Evolutionary conservation across 306 rosid species (phyloP).

Genomic region (Carpinus viminea): DNA sequence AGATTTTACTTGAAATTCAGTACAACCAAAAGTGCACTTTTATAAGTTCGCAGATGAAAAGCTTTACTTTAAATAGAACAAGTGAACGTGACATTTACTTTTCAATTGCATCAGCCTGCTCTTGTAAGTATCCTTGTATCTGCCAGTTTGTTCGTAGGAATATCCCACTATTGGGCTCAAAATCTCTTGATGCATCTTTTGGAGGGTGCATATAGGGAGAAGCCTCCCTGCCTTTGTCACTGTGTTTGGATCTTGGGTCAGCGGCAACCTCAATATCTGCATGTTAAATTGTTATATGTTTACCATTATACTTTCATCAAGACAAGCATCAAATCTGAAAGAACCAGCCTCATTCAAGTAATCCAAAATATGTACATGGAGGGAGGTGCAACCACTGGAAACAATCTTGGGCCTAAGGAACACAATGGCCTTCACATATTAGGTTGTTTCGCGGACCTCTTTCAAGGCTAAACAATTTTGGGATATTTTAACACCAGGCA

Average conservation of each 20-base stretch:
- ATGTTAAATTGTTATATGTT: conserved; percentile 12
- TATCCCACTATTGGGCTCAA: conserved; percentile 53
- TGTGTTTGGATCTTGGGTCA: conserved; percentile 51
- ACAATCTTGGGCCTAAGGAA: background rate
- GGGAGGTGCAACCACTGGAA: background rate
- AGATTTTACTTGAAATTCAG: conserved; percentile 22
- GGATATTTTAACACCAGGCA: background rate
- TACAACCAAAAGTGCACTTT: conserved; percentile 20
- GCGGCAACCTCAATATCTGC: conserved; percentile 70
- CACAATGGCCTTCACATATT: background rate
- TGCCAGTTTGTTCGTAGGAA: conserved; percentile 89
- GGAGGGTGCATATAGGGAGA: conserved; percentile 56
- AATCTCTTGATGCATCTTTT: conserved; percentile 46
- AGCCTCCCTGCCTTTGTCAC: conserved; percentile 52
- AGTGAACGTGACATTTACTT: conserved; percentile 47
- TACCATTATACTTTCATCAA: conserved; percentile 16
- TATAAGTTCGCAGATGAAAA: conserved; percentile 10
- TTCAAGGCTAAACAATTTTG: background rate
- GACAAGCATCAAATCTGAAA: conserved; percentile 21
- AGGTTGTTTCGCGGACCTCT: background rate
- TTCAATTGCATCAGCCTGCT: conserved; percentile 86
- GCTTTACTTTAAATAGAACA: conserved; percentile 5
- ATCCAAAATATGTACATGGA: conserved; percentile 15
- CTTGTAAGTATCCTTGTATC: conserved; percentile 90
- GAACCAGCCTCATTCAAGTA: conserved; percentile 12